Evolutionary conservation across 768 basidiomycete species (phyloP), one percentile per base, ranked within the genome.

Genomic region (Collybiopsis luxurians): DNA sequence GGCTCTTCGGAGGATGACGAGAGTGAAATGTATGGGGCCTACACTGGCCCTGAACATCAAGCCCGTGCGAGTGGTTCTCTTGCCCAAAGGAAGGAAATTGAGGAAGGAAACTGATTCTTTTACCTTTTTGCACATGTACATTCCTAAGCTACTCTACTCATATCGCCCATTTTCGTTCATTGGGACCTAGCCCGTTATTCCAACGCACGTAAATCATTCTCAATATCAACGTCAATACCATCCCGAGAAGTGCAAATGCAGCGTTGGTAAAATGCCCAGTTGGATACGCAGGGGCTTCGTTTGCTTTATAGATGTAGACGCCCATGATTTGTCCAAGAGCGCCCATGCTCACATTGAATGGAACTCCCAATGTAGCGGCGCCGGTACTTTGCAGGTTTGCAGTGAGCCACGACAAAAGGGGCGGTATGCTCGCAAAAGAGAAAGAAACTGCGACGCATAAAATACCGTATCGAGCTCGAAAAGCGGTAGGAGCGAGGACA

Each of bases 231-330:
- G 36, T 47, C 15, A 31, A 55, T 7, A 49, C 51, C 12, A 58
- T 31, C 10, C 53, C 47, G 36, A 67, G 60, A 1, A 72, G 44
- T 48, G 71, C 43, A 31, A 72, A 63, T 10, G 61, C 72, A 2
- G 66, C 67, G 43, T 74, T 74, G 19, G 68, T 69, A 59, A 63
- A 72, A 54, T 74, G 71, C 1, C 72, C 72, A 0, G 72, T 74
- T 5, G 66, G 68, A 55, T 68, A 74, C 5, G 70, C 69, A 12
- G 43, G 54, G 0, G 65, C 68, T 56, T 74, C 70, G 26, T 60
- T 56, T 19, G 59, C 58, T 58, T 66, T 67, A 60, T 65, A 70
- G 2, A 69, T 67, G 27, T 64, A 69, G 3, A 67, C 62, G 2
- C 64, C 65, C 46, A 73, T 66, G 61, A 74, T 73, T 59, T 74